A percentile compares a stretch with the other conserved stretches of the same genome.
These are phyloP conservation scores for Ceratopteris richardii DNA, from an alignment of 75 land plant species.

Conservation along the genomic window DNA sequence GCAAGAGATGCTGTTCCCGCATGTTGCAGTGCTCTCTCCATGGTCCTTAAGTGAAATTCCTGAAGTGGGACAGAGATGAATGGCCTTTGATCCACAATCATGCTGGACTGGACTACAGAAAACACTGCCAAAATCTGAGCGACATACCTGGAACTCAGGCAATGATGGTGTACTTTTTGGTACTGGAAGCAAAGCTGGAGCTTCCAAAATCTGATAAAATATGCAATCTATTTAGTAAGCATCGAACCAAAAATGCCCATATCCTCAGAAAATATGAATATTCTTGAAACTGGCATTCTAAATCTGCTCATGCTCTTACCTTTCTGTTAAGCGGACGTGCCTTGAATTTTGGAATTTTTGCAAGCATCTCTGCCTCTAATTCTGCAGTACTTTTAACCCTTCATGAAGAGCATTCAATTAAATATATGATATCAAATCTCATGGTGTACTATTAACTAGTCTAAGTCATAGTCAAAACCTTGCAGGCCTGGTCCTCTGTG, in stretches of 20 bases:
- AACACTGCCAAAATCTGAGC: not conserved
- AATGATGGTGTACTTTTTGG: constrained; percentile 60
- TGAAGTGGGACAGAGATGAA: too few species aligned
- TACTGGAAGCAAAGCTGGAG: constrained; percentile 44
- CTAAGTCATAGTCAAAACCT: constrained; percentile 22
- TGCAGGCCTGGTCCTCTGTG: constrained; percentile 61
- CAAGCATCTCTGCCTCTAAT: constrained; percentile 94
- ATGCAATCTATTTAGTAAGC: too few species aligned
- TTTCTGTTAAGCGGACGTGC: constrained; percentile 89
- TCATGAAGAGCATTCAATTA: not conserved
- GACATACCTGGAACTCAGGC: constrained; percentile 77
- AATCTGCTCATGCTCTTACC: too few species aligned
- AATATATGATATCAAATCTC: constrained; percentile 4
- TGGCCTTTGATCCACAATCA: too few species aligned
- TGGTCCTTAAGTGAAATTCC: constrained; percentile 91
- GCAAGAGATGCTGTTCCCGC: constrained; percentile 31
- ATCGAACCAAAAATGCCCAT: too few species aligned
- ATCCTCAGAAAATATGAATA: too few species aligned
- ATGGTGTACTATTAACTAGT: not conserved
- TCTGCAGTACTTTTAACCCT: constrained; percentile 80
- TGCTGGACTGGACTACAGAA: too few species aligned
- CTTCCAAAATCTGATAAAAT: constrained; percentile 60
- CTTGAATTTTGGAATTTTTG: constrained; percentile 91
- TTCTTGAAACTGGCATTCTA: too few species aligned
- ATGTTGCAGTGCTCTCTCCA: constrained; percentile 75